Base-by-base conservation (phyloP, 441 rosid species). In the Gossypium aridum region DNA sequence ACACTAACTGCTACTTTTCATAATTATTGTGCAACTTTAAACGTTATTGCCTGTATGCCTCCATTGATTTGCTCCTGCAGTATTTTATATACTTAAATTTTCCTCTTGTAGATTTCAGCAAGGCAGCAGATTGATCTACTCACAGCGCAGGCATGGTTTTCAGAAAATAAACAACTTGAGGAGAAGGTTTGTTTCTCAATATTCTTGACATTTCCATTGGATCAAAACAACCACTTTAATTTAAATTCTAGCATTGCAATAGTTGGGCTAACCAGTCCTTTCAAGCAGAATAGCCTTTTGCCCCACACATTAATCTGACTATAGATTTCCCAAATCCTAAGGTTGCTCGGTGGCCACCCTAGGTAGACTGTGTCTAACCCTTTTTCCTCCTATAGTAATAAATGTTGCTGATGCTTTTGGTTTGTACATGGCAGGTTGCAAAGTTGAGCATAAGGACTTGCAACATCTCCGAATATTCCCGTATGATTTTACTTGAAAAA, bases 81-180 rank as follows among this genome's bases (percentile, higher is more conserved):
- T 53, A 28, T 49, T 25, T 23, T 17, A 26, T 19, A 26, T 37
- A 53, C 31, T 23, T 57, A 25, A 23, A 43, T 13, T 28, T 57
- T 73, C 71, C 34, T 79, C 13, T 13, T 7, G 66, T 82, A 96
- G 98, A 75, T 91, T 20, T 81, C 76, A 76, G 94, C 97, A 39
- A 91, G 87, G 85, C 90, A 87, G 72, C 88, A 85, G 78, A 91
- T 94, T 37, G 96, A 90, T 74, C 64, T 88, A 75, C 94, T 90
- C 65, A 92, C 98, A 79, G 91, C 95, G 71, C 89, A 89, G 82
- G 93, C 97, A 71, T 96, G 99, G 98, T 85, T 88, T 82, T 84
- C 92, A 13, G 90, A 90, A 80, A 86, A 88, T 80, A 87, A 86
- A 76, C 86, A 79, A 77, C 86, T 92, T 1, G 85, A 81, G 80